Conservation (phyloP, 208 protist genomes). For the Porcisia hertigi region DNA sequence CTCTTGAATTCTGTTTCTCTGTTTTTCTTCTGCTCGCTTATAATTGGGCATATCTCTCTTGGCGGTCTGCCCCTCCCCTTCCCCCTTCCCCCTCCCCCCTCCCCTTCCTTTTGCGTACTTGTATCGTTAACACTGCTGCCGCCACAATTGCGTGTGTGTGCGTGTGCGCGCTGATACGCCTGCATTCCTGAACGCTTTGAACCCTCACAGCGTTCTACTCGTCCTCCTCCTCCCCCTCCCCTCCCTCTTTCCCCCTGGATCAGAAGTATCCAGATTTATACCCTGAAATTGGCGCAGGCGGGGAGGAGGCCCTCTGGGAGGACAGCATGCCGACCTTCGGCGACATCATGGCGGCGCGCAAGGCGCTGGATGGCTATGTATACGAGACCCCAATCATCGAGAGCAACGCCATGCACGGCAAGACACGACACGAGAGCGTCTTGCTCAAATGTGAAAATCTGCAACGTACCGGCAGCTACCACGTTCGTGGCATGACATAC, state of each 20-base stretch:
- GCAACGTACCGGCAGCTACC: slow-evolving; percentile 78
- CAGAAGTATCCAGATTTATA: background rate
- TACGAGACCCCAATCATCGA: slow-evolving; percentile 72
- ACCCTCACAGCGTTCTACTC: background rate
- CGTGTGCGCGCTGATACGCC: background rate
- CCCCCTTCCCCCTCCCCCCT: background rate
- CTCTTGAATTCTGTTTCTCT: no score
- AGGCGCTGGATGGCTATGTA: slow-evolving; percentile 57
- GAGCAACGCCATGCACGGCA: slow-evolving; percentile 53
- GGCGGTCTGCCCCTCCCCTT: no score
- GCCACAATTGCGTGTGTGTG: background rate
- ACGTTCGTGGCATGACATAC: slow-evolving; percentile 72
- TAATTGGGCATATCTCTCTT: background rate
- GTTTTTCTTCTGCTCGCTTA: no score
- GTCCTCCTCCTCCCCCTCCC: background rate
- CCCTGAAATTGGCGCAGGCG: background rate
- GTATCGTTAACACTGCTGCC: background rate
- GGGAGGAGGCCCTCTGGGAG: background rate
- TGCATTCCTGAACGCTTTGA: background rate
- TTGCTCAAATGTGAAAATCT: slow-evolving; percentile 81
- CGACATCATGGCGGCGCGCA: slow-evolving; percentile 71
- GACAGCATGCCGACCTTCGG: slow-evolving; percentile 32
- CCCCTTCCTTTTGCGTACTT: no score
- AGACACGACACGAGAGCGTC: slow-evolving; percentile 58
- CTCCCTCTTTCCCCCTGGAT: background rate